phyloP scores from a whole-genome alignment of 1,284 basidiomycete genomes.

The Gomphus sp. region DNA sequence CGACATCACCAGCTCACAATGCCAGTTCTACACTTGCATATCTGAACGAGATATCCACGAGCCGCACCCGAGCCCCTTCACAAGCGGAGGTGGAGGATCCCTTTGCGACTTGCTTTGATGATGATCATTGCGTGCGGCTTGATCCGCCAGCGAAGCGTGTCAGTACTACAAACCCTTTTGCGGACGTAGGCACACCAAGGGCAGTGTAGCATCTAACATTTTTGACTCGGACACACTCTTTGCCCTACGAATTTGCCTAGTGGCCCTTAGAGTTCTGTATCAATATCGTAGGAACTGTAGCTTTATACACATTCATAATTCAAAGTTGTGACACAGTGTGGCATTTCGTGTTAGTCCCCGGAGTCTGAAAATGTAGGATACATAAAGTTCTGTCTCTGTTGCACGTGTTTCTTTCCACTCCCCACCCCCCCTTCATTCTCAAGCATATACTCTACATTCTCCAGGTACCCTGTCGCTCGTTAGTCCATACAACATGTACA shows the following conservation, averaged over 20 bases:
- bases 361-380: background rate
- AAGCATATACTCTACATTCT: background rate
- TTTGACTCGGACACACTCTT: background rate
- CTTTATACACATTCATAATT: too few relatives aligned
- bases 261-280: background rate
- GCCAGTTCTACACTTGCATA: background rate
- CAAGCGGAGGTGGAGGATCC: background rate
- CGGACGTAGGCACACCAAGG: slow-evolving; percentile 5
- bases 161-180: slow-evolving; percentile 4
- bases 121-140: background rate
- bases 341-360: background rate
- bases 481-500: background rate
- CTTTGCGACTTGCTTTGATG: slow-evolving; percentile 10
- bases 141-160: background rate
- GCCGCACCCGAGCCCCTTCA: background rate
- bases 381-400: background rate
- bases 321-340: background rate
- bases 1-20: background rate
- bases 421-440: background rate
- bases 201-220: background rate
- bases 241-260: background rate
- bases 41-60: background rate
- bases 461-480: background rate
- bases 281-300: background rate
- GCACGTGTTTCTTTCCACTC: background rate